Base-by-base conservation (phyloP, 139 green algal genomes). In the Micromonas pusilla region DNA sequence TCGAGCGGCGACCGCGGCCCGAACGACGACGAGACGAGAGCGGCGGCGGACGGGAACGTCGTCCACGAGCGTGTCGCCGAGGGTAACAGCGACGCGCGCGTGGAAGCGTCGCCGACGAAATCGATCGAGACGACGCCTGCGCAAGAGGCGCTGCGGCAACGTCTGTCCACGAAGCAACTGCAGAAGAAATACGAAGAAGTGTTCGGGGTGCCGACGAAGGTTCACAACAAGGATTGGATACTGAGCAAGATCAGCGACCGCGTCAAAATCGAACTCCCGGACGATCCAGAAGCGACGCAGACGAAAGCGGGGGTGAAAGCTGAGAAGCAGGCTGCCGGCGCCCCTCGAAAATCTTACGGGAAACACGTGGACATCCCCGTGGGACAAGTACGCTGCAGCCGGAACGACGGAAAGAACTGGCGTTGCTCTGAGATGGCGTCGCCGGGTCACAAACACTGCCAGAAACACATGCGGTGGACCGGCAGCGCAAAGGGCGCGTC, bases 401-500 rank as follows among this genome's bases (percentile, higher is more conserved):
- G 71, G 16, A 77, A 64, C 71, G 71, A 77, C 19, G 71, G 71
- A 23, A 77, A 77, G 37, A 77, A 77, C 71, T 77, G 71, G 71
- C 71, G 71, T 26, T 77, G 71, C 71, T 77, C 71, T 13, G 34
- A 77, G 71, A 65, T 60, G 25, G 71, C 71, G 25, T 28, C 67
- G 9, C 71, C 39, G 6, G 71, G 71, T 36, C 71, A 77, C 52
- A 77, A 77, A 25, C 34, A 66, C 19, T 77, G 71, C 37, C 23
- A 30, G 26, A 77, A 77, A 34, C 71, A 77, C 52, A 30, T 77
- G 71, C 5, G 33, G 67, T 77, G 71, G 71, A 20, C 23, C 33
- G 34, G 25, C 5, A 75, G 67, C 26, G 45, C 45, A 57, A n/a
- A n/a, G n/a, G 62, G 9, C 13, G 62, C 62, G 9, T 31, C 62